A percentile compares a stretch with the other conserved stretches of the same genome.
phyloP scores from a whole-genome alignment of 2,329 filamentous ascomycete species.

The Diaporthe aspalathi region DNA sequence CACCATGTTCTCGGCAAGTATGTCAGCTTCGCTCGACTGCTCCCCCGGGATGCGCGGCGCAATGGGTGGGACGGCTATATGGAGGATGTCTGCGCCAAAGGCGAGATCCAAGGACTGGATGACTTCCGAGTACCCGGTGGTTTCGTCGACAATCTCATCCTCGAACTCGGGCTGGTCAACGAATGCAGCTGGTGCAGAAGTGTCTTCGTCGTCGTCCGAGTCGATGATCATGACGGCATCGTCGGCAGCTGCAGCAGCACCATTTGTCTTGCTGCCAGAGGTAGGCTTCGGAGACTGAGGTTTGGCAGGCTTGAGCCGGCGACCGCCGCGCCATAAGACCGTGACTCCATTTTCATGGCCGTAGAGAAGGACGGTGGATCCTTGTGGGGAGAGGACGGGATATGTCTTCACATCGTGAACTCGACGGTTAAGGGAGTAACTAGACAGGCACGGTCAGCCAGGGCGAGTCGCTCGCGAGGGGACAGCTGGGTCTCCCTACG shows the following conservation, averaged over 20 bases:
- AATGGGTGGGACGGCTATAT: conserved; percentile 67
- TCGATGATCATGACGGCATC: conserved; percentile 73
- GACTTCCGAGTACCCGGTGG: conserved; percentile 62
- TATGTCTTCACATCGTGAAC: conserved; percentile 71
- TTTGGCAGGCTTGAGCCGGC: conserved; percentile 63
- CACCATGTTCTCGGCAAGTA: conserved; percentile 68
- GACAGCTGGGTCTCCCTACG: conserved; percentile 49
- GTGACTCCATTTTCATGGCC: conserved; percentile 73
- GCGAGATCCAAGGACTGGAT: conserved; percentile 71
- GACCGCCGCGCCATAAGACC: conserved; percentile 72
- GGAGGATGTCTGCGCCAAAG: conserved; percentile 65
- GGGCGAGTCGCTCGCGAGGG: background rate
- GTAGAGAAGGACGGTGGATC: conserved; percentile 71
- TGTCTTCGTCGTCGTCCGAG: conserved; percentile 70
- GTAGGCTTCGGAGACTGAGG: conserved; percentile 44
- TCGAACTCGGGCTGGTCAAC: conserved; percentile 71
- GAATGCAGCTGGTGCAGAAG: conserved; percentile 47
- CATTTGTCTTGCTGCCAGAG: conserved; percentile 62
- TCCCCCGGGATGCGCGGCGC: conserved; percentile 62
- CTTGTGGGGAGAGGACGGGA: conserved; percentile 71
- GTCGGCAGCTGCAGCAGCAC: conserved; percentile 51
- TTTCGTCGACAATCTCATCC: conserved; percentile 59
- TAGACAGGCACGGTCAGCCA: conserved; percentile 45
- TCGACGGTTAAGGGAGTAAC: conserved; percentile 69
- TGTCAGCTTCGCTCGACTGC: conserved; percentile 57